Conservation (phyloP, 805 yeast species). For the Ogataea kodamae region DNA sequence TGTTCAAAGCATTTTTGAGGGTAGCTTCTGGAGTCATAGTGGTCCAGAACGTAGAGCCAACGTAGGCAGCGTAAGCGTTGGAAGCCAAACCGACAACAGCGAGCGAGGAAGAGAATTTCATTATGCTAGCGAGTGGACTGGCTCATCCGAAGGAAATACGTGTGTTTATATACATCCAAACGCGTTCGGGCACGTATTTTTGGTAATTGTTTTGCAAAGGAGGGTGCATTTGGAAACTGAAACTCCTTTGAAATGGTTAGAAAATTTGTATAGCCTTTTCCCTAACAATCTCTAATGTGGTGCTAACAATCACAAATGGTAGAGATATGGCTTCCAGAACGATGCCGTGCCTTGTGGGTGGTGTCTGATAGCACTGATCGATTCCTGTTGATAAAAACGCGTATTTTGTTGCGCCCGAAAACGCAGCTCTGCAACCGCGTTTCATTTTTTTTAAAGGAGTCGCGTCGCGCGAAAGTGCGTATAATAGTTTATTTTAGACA, state of each 20-base stretch:
- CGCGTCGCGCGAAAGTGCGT: constrained; percentile 1
- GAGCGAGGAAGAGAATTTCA: constrained; percentile 40
- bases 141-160: no score
- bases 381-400: no score
- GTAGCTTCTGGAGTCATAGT: constrained; percentile 60
- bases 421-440: constrained; percentile 7
- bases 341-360: no score
- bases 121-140: constrained; percentile 23
- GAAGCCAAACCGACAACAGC: constrained; percentile 40
- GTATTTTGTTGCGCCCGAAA: no score
- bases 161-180: constrained; percentile 6
- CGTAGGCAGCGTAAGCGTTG: constrained; percentile 49
- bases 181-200: constrained; percentile 3
- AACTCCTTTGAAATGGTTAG: constrained; percentile 17
- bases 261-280: no score
- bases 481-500: neutral
- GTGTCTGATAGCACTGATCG: no score
- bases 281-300: no score
- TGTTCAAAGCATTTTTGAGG: constrained; percentile 47
- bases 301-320: no score
- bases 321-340: no score
- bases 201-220: constrained; percentile 13
- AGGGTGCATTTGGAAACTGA: constrained; percentile 11
- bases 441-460: constrained; percentile 2
- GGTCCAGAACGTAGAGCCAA: constrained; percentile 60